Base-by-base conservation (phyloP, 2,329 filamentous ascomycete genomes). In the Didymosphaeria variabile region DNA sequence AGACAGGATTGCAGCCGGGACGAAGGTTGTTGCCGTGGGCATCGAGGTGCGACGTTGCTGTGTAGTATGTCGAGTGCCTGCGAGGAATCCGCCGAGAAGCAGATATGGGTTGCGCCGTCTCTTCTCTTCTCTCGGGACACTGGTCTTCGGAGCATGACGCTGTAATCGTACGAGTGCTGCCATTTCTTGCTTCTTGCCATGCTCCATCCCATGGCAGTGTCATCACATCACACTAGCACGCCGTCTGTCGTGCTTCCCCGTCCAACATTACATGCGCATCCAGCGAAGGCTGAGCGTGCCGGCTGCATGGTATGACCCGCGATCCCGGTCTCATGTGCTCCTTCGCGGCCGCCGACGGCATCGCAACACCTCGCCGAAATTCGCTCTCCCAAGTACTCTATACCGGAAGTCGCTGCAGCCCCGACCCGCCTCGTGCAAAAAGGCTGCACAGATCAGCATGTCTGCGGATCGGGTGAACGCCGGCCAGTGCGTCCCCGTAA, bases 311-410 rank as follows among this genome's bases (percentile, higher is more conserved):
- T 54, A 29, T 26, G 4, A 32, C 52, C 52, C 53, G 40, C 40
- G 42, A 55, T 55, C 53, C 53, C 26, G 53, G 53, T 46, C 53
- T n/a, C 31, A 3, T 26, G 29, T 46, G 29, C 21, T 44, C 15
- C 40, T n/a, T 55, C 26, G 42, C 53, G 42, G 53, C 53, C 36
- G 53, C 29, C 53, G 53, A 46, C 53, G 53, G 53, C 53, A 55
- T 13, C 51, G 17, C 29, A 17, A 34, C 12, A 46, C 52, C 29
- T 40, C 38, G 53, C 53, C 53, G 53, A 55, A 36, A 17, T 12
- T 46, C 31, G 42, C 42, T 32, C 26, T 13, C 15, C 26, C 23
- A 31, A 9, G 9, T 23, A 12, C 42, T 29, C 42, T 50, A 59
- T 59, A 21, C 57, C 57, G 32, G 15, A 31, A 55, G 26, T 6